A percentile compares a stretch with the other conserved stretches of the same genome.
phyloP scores from a whole-genome alignment of 2,329 filamentous ascomycete genomes.

The Epichloe elymi region DNA sequence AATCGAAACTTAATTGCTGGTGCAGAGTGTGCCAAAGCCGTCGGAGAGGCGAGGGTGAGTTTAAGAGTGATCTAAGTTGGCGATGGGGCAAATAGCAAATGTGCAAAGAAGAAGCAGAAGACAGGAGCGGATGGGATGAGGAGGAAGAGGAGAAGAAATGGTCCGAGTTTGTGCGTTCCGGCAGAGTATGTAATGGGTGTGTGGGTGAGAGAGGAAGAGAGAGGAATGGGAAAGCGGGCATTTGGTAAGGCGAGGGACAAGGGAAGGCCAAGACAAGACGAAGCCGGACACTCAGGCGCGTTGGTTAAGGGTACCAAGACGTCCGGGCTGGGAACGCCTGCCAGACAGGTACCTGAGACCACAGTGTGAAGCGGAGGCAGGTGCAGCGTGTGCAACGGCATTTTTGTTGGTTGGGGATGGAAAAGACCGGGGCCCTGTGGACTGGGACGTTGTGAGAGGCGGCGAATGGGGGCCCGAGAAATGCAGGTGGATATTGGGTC shows the following conservation, averaged over 20 bases:
- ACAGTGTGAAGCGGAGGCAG: background rate
- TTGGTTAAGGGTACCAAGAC: background rate
- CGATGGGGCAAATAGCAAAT: background rate
- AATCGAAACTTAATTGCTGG: background rate
- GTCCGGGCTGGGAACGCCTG: background rate
- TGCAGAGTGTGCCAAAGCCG: background rate
- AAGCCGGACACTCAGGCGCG: background rate
- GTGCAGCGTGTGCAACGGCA: slow-evolving; percentile 11
- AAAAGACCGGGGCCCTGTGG: slow-evolving; percentile 1
- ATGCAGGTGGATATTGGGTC: background rate
- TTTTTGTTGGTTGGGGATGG: slow-evolving; percentile 18
- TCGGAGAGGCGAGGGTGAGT: background rate
- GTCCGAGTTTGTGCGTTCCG: background rate
- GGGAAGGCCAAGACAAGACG: background rate
- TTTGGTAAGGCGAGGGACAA: slow-evolving; percentile 1
- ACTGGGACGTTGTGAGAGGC: slow-evolving; percentile 7
- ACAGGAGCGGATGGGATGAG: background rate
- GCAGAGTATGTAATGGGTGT: background rate
- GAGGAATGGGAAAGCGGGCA: slow-evolving; percentile 4
- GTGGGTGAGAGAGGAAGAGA: background rate
- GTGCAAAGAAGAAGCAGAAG: background rate
- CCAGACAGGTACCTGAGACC: background rate
- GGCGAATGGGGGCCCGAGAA: slow-evolving; percentile 18
- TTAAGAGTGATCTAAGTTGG: background rate
- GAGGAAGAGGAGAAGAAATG: background rate